Percentiles rank a stretch among this genome's conserved stretches.
These are phyloP conservation scores for Leccinellum luteum DNA, from an alignment of 768 basidiomycete genomes.

Conservation along the genomic window DNA sequence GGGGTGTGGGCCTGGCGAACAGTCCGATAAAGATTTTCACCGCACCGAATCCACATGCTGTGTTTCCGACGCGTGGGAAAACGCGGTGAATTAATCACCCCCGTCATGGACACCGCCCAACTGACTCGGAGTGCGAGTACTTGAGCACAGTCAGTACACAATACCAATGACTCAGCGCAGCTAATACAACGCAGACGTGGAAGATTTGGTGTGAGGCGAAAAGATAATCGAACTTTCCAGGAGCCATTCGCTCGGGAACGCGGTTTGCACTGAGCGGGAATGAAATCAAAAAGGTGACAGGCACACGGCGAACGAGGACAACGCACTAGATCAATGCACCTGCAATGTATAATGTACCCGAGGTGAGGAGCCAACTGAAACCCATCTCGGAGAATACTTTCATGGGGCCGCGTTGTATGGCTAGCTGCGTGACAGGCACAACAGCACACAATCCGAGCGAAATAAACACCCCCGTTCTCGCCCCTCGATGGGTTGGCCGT, in stretches of 20 bases:
- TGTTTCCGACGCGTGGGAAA: conserved; percentile 22
- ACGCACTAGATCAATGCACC: conserved; percentile 85
- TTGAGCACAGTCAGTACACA: conserved; percentile 55
- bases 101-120: conserved; percentile 18
- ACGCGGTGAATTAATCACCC: conserved; percentile 24
- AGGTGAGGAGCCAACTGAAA: conserved; percentile 63
- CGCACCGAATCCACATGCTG: conserved; percentile 11
- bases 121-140: conserved; percentile 47
- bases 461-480: conserved; percentile 78
- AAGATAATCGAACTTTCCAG: conserved; percentile 78
- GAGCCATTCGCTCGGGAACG: conserved; percentile 71
- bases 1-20: conserved; percentile 19
- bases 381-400: conserved; percentile 62
- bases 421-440: conserved; percentile 65
- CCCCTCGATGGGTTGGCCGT: conserved; percentile 69
- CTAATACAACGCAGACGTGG: conserved; percentile 74
- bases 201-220: conserved; percentile 89
- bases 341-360: conserved; percentile 71
- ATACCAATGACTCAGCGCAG: conserved; percentile 65
- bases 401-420: conserved; percentile 54
- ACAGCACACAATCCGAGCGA: conserved; percentile 69
- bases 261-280: conserved; percentile 70
- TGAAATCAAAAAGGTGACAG: conserved; percentile 28
- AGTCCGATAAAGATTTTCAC: conserved; percentile 19
- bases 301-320: conserved; percentile 29